Percentiles rank a stretch among this genome's conserved stretches.
These are phyloP conservation scores for Aspergillus bombycis DNA, from an alignment of 2,329 filamentous ascomycete genomes.

Conservation along the genomic window DNA sequence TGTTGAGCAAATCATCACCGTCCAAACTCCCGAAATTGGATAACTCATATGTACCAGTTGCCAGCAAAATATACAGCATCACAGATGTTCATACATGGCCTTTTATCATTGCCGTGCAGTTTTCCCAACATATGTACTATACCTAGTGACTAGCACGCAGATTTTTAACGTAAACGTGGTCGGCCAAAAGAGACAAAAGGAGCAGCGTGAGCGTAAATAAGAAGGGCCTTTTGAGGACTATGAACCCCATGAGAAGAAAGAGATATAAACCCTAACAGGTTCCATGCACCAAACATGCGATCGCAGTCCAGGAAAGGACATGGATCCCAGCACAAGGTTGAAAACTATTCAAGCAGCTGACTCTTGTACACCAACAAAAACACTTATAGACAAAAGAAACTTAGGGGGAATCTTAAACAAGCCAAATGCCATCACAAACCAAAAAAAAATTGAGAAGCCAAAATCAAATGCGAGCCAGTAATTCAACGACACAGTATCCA, in stretches of 20 bases:
- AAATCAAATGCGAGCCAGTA: conserved; percentile 10
- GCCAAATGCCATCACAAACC: conserved; percentile 18
- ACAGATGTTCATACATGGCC: background rate
- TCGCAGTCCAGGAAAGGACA: conserved; percentile 6
- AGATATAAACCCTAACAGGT: conserved; percentile 2
- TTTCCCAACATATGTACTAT: background rate
- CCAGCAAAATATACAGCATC: background rate
- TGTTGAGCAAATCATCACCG: background rate
- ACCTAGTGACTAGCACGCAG: background rate
- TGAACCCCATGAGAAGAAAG: background rate
- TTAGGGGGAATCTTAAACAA: conserved; percentile 19
- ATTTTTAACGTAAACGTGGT: background rate
- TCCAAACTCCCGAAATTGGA: background rate
- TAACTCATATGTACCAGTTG: conserved; percentile 5
- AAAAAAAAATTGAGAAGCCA: conserved; percentile 4
- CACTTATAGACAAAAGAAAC: conserved; percentile 12
- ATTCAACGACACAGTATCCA: conserved; percentile 8
- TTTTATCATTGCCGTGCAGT: background rate
- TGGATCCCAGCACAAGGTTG: conserved; percentile 3
- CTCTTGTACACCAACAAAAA: conserved; percentile 17
- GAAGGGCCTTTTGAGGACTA: background rate
- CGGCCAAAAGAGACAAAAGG: background rate
- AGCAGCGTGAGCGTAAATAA: background rate
- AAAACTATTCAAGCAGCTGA: conserved; percentile 13
- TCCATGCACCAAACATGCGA: conserved; percentile 13